Base-by-base conservation (phyloP, 208 protist genomes). In the Kentomonas sorsogonicus region DNA sequence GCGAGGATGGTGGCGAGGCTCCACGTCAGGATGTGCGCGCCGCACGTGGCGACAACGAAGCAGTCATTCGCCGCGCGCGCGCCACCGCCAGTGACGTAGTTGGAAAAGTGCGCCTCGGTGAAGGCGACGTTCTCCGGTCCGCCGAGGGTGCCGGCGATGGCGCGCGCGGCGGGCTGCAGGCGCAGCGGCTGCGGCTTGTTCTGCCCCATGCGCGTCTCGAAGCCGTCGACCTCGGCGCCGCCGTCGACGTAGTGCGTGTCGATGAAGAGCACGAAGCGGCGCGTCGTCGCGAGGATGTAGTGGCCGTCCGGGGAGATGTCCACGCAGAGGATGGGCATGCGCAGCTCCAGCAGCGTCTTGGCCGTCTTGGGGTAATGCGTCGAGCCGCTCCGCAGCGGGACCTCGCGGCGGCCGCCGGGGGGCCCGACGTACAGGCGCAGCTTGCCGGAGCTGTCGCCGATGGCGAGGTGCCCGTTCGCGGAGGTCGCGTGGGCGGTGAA, bases 401-500 rank as follows among this genome's bases (percentile, higher is more conserved):
- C 52, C 15, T 44, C 44, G 44, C 73, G 73, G 41, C 77, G 77
- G 2, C 71, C 69, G 1, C 74, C 76, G 22, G 81, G 81, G 1
- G 77, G 74, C 1, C 77, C 81, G 16, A 63, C 77, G 63, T 84
- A 88, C 13, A 88, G 71, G 41, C 81, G 81, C 40, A 88, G 66
- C 56, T 26, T 74, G 39, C 81, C 81, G 36, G n/a, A 29, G 13
- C 47, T 43, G 53, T 83, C 76, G 23, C 81, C 81, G 52, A 77
- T 79, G 20, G 72, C 81, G 43, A 88, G 68, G 64, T 84, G 61
- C 26, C 77, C 77, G 48, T 61, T 47, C 46, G 54, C 16, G 15
- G 81, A 77, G 7, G 81, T 88, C 5, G 81, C 76, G 58, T 82
- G 74, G 53, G 77, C 84, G 1, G 76, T 84, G 63, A 88, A 75